Evolutionary conservation across 2,329 filamentous ascomycete genomes (phyloP).

Genomic region (Verruconis gallopava): DNA sequence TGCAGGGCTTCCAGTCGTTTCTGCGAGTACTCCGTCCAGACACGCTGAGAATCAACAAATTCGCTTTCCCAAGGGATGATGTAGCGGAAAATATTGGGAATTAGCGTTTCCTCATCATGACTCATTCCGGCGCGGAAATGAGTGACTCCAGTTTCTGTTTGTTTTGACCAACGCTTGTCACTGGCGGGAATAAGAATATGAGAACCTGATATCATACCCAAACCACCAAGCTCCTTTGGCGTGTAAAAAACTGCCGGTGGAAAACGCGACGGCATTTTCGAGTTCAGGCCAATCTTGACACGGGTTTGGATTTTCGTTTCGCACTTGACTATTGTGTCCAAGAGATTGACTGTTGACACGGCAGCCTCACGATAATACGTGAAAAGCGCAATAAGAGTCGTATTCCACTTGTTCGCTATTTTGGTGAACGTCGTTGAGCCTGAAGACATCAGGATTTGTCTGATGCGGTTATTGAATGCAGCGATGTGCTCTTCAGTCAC

Average conservation of each 20-base stretch:
- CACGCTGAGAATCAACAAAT: constrained; percentile 96
- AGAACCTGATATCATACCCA: constrained; percentile 98
- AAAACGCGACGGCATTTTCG: constrained; percentile 98
- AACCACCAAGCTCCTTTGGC: constrained; percentile 88
- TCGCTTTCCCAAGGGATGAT: constrained; percentile 99
- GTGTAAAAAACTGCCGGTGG: constrained; percentile 98
- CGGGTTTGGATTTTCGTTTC: constrained; percentile 99
- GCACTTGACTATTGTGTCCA: constrained; percentile 98
- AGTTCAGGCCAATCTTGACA: constrained; percentile 97
- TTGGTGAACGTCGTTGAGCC: constrained; percentile 99
- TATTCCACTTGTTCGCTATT: constrained; percentile 99
- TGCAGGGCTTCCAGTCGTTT: constrained; percentile 95
- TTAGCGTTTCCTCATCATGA: constrained; percentile 92
- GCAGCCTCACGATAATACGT: constrained; percentile 98
- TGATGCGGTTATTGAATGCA: constrained; percentile 98
- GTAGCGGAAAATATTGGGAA: constrained; percentile 98
- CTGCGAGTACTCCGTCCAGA: constrained; percentile 98
- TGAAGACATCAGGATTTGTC: constrained; percentile 97
- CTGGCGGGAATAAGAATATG: constrained; percentile 96
- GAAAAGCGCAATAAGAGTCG: constrained; percentile 88
- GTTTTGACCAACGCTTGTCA: constrained; percentile 96
- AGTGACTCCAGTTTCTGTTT: constrained; percentile 92
- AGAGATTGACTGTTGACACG: constrained; percentile 81
- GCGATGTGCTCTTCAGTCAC: constrained; percentile 96
- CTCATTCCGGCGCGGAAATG: constrained; percentile 98